Percentiles rank a stretch among this genome's conserved stretches.
Evolutionary conservation across 2,329 filamentous ascomycete genomes (phyloP).

Genomic region (Botrytis tulipae): DNA sequence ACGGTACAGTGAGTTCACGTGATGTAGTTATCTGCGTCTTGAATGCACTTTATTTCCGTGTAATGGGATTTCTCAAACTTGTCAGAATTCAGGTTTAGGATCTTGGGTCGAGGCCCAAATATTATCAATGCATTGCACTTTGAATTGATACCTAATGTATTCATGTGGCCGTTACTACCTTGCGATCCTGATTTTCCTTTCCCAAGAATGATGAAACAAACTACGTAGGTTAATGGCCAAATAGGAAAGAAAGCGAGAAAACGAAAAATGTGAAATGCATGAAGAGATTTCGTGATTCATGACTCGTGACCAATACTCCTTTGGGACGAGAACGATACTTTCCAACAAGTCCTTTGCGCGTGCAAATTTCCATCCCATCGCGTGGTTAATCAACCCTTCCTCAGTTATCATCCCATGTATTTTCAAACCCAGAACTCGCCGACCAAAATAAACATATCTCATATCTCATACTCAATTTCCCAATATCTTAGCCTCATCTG

Average conservation of each 20-base stretch:
- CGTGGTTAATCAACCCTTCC: not conserved
- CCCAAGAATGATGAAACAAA: slow-evolving; percentile 4
- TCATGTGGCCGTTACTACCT: not conserved
- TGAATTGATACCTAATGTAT: not conserved
- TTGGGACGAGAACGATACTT: slow-evolving; percentile 7
- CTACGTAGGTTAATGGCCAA: not conserved
- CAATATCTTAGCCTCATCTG: not conserved
- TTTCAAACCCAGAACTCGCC: not conserved
- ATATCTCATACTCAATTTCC: not conserved
- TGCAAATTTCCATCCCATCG: not conserved
- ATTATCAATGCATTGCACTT: not conserved
- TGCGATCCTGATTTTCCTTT: not conserved
- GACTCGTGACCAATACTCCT: not conserved
- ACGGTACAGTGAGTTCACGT: not conserved
- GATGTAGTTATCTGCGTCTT: not conserved
- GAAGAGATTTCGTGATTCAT: not conserved
- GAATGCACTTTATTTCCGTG: not conserved
- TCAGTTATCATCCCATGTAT: not conserved
- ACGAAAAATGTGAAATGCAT: not conserved
- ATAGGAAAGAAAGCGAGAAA: not conserved
- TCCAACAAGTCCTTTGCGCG: not conserved
- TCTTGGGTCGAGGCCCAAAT: not conserved
- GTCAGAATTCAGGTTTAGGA: not conserved
- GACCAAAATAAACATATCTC: not conserved
- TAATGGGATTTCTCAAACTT: not conserved